Evolutionary conservation across 768 basidiomycete genomes (phyloP).

Genomic region (Cyathus striatus): DNA sequence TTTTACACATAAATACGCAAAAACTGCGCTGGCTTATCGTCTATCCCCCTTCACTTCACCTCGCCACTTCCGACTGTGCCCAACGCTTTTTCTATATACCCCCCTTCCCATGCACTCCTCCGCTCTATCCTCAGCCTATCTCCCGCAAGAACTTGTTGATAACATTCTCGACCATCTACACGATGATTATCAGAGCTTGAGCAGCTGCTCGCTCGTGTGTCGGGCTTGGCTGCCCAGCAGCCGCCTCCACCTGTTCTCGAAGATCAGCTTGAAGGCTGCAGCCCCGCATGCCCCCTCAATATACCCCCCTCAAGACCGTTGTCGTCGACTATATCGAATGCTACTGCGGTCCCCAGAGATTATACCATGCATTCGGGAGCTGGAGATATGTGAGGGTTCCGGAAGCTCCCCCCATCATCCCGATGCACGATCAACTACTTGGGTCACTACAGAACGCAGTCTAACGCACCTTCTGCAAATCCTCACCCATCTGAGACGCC

Average conservation of each 20-base stretch:
- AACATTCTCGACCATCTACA: slow-evolving; percentile 39
- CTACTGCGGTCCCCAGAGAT: slow-evolving; percentile 27
- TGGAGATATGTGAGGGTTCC: slow-evolving; percentile 35
- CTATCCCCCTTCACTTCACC: too few species aligned
- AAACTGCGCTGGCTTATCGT: too few species aligned
- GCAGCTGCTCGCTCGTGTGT: slow-evolving; percentile 29
- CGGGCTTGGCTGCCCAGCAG: slow-evolving; percentile 33
- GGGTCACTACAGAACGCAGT: slow-evolving; percentile 32
- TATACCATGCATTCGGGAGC: slow-evolving; percentile 25
- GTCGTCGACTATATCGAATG: slow-evolving; percentile 27
- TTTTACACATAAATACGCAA: too few species aligned
- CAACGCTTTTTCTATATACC: neutral
- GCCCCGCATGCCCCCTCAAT: slow-evolving; percentile 15
- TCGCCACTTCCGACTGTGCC: too few species aligned
- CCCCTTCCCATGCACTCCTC: neutral
- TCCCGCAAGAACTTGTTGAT: slow-evolving; percentile 45
- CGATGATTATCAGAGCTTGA: slow-evolving; percentile 24
- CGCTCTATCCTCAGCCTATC: slow-evolving; percentile 2
- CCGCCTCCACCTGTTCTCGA: slow-evolving; percentile 35
- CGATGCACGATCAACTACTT: slow-evolving; percentile 24
- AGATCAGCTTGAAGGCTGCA: slow-evolving; percentile 27
- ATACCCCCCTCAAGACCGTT: slow-evolving; percentile 23
- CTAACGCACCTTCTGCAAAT: slow-evolving; percentile 28
- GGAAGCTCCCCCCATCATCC: slow-evolving; percentile 19
- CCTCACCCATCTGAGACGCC: slow-evolving; percentile 28